Conservation (phyloP, 2,329 filamentous ascomycete genomes). For the Fusarium anguioides region DNA sequence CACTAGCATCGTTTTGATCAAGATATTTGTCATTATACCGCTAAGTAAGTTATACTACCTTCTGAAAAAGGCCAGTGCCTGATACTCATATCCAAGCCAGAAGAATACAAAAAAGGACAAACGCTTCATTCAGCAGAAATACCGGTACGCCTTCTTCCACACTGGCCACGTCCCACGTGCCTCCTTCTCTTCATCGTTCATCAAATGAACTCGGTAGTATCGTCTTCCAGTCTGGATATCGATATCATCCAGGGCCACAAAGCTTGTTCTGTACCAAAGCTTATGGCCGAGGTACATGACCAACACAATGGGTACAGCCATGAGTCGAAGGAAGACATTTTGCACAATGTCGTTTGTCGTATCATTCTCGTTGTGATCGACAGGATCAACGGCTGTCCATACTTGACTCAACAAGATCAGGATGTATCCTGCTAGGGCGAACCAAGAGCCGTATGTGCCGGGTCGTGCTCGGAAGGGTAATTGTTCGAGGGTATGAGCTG, state of each 20-base stretch:
- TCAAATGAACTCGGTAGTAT: conserved; percentile 80
- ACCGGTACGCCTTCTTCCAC: conserved; percentile 81
- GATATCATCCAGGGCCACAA: conserved; percentile 76
- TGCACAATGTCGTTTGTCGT: conserved; percentile 60
- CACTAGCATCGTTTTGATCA: neutral
- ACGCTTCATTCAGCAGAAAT: conserved; percentile 67
- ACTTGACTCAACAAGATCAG: conserved; percentile 85
- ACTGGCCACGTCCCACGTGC: conserved; percentile 76
- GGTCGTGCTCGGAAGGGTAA: conserved; percentile 84
- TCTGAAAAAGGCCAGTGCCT: neutral
- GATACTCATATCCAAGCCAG: neutral
- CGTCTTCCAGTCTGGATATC: conserved; percentile 86
- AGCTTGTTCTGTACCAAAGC: conserved; percentile 64
- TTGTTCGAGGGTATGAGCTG: conserved; percentile 76
- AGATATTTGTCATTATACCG: neutral
- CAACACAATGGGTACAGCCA: conserved; percentile 76
- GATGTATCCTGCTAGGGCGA: conserved; percentile 79
- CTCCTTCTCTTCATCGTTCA: conserved; percentile 82
- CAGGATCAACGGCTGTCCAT: conserved; percentile 84
- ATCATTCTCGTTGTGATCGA: conserved; percentile 59
- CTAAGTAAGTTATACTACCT: neutral
- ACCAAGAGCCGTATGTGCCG: conserved; percentile 81
- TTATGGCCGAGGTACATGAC: conserved; percentile 81
- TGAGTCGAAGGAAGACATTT: conserved; percentile 78
- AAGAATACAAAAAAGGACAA: neutral